phyloP scores from a whole-genome alignment of 2,329 filamentous ascomycete genomes.

The Metarhizium sp. region DNA sequence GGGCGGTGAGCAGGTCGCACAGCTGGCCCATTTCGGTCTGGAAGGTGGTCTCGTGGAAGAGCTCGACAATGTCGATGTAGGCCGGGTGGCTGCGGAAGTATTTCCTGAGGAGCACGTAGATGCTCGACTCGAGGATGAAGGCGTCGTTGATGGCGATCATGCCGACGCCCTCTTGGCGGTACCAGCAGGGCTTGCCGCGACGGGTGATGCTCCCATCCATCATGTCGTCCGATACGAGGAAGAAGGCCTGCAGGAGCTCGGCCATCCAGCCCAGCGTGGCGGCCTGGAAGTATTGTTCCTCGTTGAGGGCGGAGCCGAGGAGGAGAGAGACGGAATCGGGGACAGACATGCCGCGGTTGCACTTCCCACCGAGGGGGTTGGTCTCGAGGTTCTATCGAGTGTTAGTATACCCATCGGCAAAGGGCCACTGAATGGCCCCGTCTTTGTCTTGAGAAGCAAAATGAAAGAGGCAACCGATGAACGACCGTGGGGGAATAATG shows the following conservation, averaged over 20 bases:
- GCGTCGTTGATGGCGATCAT: slow-evolving; percentile 98
- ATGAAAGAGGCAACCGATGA: neutral
- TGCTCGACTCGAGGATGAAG: slow-evolving; percentile 86
- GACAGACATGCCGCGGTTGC: slow-evolving; percentile 97
- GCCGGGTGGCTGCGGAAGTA: slow-evolving; percentile 79
- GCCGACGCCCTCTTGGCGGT: slow-evolving; percentile 78
- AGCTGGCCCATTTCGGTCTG: slow-evolving; percentile 95
- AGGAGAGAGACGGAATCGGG: slow-evolving; percentile 82
- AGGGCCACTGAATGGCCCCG: no score
- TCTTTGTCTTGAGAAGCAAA: no score
- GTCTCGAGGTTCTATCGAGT: slow-evolving; percentile 59
- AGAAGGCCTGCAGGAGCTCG: slow-evolving; percentile 96
- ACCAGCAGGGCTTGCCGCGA: slow-evolving; percentile 93
- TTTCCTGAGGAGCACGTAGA: slow-evolving; percentile 89
- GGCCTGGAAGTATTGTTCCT: slow-evolving; percentile 80
- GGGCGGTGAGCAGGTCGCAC: slow-evolving; percentile 89
- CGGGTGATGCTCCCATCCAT: slow-evolving; percentile 96
- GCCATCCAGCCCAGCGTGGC: slow-evolving; percentile 94
- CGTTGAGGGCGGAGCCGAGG: slow-evolving; percentile 57
- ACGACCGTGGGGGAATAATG: neutral
- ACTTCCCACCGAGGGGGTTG: slow-evolving; percentile 92
- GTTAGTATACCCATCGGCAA: neutral
- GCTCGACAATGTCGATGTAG: slow-evolving; percentile 86
- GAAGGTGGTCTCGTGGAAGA: slow-evolving; percentile 91
- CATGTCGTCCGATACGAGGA: slow-evolving; percentile 96